Evolutionary conservation across 2,329 filamentous ascomycete genomes (phyloP).

Genomic region (Dactylellina cionopaga): DNA sequence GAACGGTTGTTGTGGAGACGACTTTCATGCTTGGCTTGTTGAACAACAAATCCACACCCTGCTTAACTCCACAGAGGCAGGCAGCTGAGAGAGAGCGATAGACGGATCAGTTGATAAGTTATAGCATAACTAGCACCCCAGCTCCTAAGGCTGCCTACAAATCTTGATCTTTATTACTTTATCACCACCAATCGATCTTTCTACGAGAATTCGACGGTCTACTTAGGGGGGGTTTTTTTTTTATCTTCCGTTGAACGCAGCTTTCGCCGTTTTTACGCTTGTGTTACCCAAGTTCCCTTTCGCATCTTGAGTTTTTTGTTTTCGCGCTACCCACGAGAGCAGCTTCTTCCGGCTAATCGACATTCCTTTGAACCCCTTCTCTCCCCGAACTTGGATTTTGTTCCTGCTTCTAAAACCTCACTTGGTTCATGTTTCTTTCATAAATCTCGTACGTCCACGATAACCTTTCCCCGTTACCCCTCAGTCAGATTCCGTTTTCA

Average conservation of each 20-base stretch:
- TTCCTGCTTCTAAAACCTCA: constrained; percentile 3
- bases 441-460: constrained; percentile 1
- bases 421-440: constrained; percentile 14
- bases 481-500: constrained; percentile 1
- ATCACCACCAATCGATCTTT: no score
- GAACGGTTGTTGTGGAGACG: constrained; percentile 52
- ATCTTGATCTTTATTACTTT: no score
- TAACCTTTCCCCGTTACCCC: constrained; percentile 20
- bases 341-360: constrained; percentile 30
- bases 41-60: constrained; percentile 45
- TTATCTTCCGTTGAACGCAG: not conserved
- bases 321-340: not conserved
- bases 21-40: constrained; percentile 30
- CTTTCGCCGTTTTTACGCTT: not conserved
- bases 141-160: no score
- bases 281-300: no score
- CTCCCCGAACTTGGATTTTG: not conserved
- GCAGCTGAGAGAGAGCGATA: no score
- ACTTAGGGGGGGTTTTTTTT: constrained; percentile 2
- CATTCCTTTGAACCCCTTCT: constrained; percentile 31
- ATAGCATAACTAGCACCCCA: constrained; percentile 41
- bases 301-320: constrained; percentile 8
- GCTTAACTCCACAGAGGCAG: no score
- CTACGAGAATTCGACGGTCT: no score
- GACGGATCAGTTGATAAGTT: constrained; percentile 40